These are phyloP conservation scores for Epichloe glyceriae DNA, from an alignment of 2,329 filamentous ascomycete species.

Conservation along the genomic window DNA sequence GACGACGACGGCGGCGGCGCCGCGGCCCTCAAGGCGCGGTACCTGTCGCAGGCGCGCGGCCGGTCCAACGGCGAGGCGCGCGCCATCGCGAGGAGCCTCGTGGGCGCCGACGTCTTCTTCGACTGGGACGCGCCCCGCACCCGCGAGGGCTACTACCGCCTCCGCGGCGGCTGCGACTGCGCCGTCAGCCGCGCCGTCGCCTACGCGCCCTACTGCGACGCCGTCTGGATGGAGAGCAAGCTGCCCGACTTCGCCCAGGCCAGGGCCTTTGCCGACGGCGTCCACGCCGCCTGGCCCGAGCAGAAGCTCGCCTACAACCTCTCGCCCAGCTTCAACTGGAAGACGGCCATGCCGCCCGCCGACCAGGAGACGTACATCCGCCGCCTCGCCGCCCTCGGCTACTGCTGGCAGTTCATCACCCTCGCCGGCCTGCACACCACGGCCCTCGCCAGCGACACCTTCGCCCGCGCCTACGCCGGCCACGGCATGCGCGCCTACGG, in stretches of 20 bases:
- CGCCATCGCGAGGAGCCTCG: conserved; percentile 62
- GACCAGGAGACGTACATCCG: conserved; percentile 98
- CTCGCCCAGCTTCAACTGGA: conserved; percentile 99
- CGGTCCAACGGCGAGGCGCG: conserved; percentile 78
- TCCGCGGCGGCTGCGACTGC: conserved; percentile 82
- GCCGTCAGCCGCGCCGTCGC: conserved; percentile 83
- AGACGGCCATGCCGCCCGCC: conserved; percentile 77
- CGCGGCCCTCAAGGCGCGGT: conserved; percentile 46
- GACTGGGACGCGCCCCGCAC: conserved; percentile 93
- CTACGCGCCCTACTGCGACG: conserved; percentile 84
- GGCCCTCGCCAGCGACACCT: conserved; percentile 80
- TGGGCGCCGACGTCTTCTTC: conserved; percentile 74
- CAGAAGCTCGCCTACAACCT: conserved; percentile 99
- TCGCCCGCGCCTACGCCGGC: conserved; percentile 68
- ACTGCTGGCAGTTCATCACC: conserved; percentile 99
- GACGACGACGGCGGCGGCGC: too few species aligned
- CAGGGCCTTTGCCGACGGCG: conserved; percentile 81
- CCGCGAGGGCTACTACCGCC: conserved; percentile 87
- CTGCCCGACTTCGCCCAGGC: conserved; percentile 85
- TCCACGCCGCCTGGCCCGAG: conserved; percentile 89
- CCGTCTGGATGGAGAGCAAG: conserved; percentile 99
- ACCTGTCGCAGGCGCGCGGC: conserved; percentile 55
- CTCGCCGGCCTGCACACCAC: conserved; percentile 92
- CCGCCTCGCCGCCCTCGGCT: conserved; percentile 73
- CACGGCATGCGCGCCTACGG: conserved; percentile 93